phyloP scores from a whole-genome alignment of 129 eudicot genomes.

The Tagetes patula region DNA sequence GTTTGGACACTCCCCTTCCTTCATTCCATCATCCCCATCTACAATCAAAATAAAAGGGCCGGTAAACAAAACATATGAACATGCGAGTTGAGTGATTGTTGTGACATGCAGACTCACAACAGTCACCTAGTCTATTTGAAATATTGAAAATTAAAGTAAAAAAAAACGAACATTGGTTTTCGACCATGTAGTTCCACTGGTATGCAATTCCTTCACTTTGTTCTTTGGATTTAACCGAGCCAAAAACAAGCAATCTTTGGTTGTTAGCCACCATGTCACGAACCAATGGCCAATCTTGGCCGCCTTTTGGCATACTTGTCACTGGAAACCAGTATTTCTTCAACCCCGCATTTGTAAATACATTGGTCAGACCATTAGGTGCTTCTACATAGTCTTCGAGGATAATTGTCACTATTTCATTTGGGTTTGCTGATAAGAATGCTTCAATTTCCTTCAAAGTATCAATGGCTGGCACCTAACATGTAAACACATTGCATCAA shows the following conservation, averaged over 20 bases:
- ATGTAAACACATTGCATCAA: conserved; percentile 14
- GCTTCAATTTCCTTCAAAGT: conserved; percentile 79
- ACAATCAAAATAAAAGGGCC: conserved; percentile 3
- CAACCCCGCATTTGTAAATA: conserved; percentile 71
- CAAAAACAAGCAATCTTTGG: conserved; percentile 80
- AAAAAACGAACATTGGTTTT: conserved; percentile 68
- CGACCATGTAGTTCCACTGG: conserved; percentile 98
- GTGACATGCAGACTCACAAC: not conserved
- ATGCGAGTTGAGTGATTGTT: not conserved
- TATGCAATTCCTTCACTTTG: conserved; percentile 88
- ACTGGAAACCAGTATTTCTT: conserved; percentile 87
- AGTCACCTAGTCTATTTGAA: not conserved
- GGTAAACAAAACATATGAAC: not conserved
- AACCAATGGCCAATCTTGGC: conserved; percentile 87
- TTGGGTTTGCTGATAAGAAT: conserved; percentile 70
- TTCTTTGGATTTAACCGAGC: conserved; percentile 67
- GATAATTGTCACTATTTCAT: conserved; percentile 79
- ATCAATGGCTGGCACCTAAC: conserved; percentile 62
- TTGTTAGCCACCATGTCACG: conserved; percentile 76
- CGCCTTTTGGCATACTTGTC: conserved; percentile 71
- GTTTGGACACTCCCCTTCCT: conserved; percentile 63
- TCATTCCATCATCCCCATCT: conserved; percentile 93
- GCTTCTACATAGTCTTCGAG: conserved; percentile 85
- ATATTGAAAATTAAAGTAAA: not conserved
- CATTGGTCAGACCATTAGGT: conserved; percentile 78